Evolutionary conservation across 768 basidiomycete genomes (phyloP), one percentile per base, ranked within the genome.

Genomic region (Gymnopilus junonius): DNA sequence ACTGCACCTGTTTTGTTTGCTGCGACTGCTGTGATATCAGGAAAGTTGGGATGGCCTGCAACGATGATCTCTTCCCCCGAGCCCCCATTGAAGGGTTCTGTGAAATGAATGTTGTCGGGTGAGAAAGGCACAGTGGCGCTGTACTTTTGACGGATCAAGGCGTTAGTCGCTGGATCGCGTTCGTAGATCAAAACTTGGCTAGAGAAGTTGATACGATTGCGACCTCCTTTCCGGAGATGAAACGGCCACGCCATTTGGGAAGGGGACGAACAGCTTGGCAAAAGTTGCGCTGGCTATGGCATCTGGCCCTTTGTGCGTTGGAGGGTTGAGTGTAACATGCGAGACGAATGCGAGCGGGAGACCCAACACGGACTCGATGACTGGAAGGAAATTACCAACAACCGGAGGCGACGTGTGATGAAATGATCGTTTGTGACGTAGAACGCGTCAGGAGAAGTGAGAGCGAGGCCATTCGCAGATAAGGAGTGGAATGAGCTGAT

Each of bases 361-460:
- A 5, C 72, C 83, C 3, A 87, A 73, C 17, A 87, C 0, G 4
- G 85, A 80, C 70, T 93, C 91, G 57, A 83, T 43, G 35, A 87
- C 6, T 2, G 90, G 85, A 0, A 87, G 67, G 25, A 87, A 59
- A 42, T 75, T 74, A 8, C 86, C 86, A n/a, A 89, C 39, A 10
- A 74, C 69, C 0, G 87, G 86, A 87, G 75, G 14, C 91, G 85
- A 8, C 87, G 82, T 2, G 89, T 91, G 69, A 90, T 71, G 35
- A 84, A 74, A 68, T 93, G 91, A 71, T 93, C 91, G 69, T 93
- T 89, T 42, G 84, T 84, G 53, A 92, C 82, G 68, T 88, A 92
- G 72, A 93, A 92, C 1, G 88, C 84, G 60, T 83, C 81, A 1
- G 87, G 84, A 43, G 87, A 84, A 8, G 89, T 87, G 32, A 90